phyloP scores from a whole-genome alignment of 345 rosid genomes.

The Carallia brachiata region DNA sequence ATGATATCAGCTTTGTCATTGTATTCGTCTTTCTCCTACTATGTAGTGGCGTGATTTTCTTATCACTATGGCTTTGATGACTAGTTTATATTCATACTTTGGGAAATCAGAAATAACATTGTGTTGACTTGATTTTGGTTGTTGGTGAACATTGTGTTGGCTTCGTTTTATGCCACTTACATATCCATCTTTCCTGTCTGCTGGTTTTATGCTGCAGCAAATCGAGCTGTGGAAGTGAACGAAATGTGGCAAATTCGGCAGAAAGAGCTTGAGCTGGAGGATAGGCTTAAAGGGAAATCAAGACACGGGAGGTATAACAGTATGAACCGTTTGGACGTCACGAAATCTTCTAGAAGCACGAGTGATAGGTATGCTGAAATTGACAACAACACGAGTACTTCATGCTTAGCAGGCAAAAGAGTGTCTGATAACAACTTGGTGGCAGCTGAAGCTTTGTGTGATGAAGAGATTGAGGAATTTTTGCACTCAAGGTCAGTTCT shows the following conservation, averaged over 20 bases:
- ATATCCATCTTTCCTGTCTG: neutral
- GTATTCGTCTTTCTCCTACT: too few species aligned
- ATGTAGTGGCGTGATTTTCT: too few species aligned
- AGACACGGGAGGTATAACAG: constrained; percentile 30
- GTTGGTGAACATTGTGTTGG: neutral
- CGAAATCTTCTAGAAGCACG: constrained; percentile 22
- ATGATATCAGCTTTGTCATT: too few species aligned
- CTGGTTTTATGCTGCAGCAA: constrained; percentile 43
- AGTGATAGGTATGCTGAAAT: constrained; percentile 26
- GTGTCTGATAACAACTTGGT: constrained; percentile 26
- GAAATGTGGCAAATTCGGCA: constrained; percentile 83
- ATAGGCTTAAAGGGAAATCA: constrained; percentile 44
- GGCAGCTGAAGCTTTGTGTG: constrained; percentile 60
- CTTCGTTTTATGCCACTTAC: neutral
- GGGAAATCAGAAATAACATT: too few species aligned
- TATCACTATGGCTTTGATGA: too few species aligned
- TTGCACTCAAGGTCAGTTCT: constrained; percentile 61
- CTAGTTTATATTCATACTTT: too few species aligned
- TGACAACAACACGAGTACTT: constrained; percentile 24
- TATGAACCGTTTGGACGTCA: constrained; percentile 27
- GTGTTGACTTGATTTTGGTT: neutral
- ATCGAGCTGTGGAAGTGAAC: constrained; percentile 72
- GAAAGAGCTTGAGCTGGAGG: constrained; percentile 65
- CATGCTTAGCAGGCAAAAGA: constrained; percentile 43
- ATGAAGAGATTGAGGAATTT: constrained; percentile 72